phyloP scores from a whole-genome alignment of 441 rosid species.

The Adansonia rubrostipa region DNA sequence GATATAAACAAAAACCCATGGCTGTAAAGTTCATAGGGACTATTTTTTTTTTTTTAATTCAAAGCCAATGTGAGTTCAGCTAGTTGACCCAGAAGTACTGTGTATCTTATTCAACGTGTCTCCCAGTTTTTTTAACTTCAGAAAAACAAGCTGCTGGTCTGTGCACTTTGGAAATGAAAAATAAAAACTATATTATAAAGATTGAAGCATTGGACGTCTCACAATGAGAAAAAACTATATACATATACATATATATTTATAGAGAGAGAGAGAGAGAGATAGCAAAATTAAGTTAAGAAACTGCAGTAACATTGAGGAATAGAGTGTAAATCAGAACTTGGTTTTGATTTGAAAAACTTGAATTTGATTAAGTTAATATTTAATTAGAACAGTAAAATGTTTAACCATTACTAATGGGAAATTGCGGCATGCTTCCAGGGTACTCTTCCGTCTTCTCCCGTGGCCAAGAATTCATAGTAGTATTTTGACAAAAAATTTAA shows the following conservation, averaged over 20 bases:
- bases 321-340: no score
- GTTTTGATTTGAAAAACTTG: no score
- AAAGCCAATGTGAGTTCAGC: background rate
- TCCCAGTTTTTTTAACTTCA: background rate
- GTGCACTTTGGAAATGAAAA: background rate
- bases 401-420: background rate
- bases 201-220: background rate
- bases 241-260: no score
- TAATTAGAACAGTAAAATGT: background rate
- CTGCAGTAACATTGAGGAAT: background rate
- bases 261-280: background rate
- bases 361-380: no score
- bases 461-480: background rate
- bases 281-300: background rate
- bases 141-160: slow-evolving; percentile 9
- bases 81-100: background rate
- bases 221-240: background rate
- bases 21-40: background rate
- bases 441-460: background rate
- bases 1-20: slow-evolving; percentile 8
- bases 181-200: background rate
- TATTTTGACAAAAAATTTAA: background rate
- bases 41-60: background rate
- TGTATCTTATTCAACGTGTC: background rate
- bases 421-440: background rate